Evolutionary conservation across 352 stramenopile genomes (phyloP).

Genomic region (Pseudoperonospora humuli): DNA sequence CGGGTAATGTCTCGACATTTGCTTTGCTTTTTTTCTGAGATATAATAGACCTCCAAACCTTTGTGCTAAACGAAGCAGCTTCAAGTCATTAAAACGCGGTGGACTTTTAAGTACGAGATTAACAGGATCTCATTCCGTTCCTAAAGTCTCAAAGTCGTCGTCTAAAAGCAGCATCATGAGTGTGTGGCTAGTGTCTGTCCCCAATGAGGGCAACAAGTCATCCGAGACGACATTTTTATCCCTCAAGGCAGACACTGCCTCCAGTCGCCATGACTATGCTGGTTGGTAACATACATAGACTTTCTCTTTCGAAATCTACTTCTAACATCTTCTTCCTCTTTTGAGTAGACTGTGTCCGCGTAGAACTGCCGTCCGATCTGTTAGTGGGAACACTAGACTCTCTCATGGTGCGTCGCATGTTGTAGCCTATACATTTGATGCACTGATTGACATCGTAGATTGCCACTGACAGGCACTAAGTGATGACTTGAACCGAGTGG

Average conservation of each 20-base stretch:
- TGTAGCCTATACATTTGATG: not conserved
- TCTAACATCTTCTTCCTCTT: conserved; percentile 1
- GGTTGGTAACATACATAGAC: conserved; percentile 15
- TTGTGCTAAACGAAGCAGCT: no score
- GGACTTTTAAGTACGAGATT: no score
- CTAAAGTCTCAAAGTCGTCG: no score
- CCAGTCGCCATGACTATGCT: conserved; percentile 72
- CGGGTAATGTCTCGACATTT: no score
- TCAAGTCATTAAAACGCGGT: no score
- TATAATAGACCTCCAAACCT: no score
- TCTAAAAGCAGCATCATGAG: conserved; percentile 21
- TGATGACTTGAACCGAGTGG: conserved; percentile 94
- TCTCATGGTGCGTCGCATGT: conserved; percentile 83
- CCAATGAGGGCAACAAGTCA: conserved; percentile 76
- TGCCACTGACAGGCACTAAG: conserved; percentile 46
- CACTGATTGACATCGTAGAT: not conserved
- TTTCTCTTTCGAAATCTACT: not conserved
- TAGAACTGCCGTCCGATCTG: conserved; percentile 90
- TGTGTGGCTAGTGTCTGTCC: conserved; percentile 77
- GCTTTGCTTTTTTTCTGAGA: no score
- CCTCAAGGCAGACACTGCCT: conserved; percentile 79
- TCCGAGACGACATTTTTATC: conserved; percentile 80
- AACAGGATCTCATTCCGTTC: no score
- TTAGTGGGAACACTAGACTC: conserved; percentile 96
- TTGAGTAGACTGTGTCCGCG: conserved; percentile 58